Evolutionary conservation across 202 grass and related monocot species (phyloP).

Genomic region (Digitaria exilis): DNA sequence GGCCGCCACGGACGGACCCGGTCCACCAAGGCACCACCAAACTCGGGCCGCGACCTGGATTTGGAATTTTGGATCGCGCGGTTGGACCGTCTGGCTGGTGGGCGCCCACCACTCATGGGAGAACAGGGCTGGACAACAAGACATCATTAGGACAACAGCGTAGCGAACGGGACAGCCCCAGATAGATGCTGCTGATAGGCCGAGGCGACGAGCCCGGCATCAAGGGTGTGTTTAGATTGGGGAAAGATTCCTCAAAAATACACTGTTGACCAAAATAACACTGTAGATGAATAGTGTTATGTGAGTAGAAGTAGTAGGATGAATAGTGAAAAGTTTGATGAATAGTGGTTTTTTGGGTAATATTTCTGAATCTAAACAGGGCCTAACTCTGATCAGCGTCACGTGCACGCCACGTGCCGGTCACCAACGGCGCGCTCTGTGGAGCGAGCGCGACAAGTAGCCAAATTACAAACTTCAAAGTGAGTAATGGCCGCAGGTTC

Average conservation of each 20-base stretch:
- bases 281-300: too few relatives aligned
- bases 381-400: conserved; percentile 43
- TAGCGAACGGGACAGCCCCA: neutral
- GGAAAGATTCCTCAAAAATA: too few relatives aligned
- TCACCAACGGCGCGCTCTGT: conserved; percentile 26
- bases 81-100: conserved; percentile 20
- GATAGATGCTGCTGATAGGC: neutral
- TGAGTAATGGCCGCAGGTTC: neutral
- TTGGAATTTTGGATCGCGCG: conserved; percentile 3
- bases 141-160: conserved; percentile 17
- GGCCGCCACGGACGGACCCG: neutral
- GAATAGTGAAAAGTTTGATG: too few relatives aligned
- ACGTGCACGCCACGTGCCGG: conserved; percentile 54
- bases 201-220: conserved; percentile 16
- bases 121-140: neutral
- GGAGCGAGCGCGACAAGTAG: neutral
- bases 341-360: too few relatives aligned
- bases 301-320: too few relatives aligned
- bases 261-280: too few relatives aligned
- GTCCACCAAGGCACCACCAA: too few relatives aligned
- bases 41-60: neutral
- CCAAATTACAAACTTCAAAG: conserved; percentile 51
- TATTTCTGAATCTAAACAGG: too few relatives aligned
- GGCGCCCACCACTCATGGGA: conserved; percentile 7
- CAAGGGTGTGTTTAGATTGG: too few relatives aligned